Evolutionary conservation across 345 rosid genomes (phyloP), one percentile per base, ranked within the genome.

Genomic region (Cardamine occulta): DNA sequence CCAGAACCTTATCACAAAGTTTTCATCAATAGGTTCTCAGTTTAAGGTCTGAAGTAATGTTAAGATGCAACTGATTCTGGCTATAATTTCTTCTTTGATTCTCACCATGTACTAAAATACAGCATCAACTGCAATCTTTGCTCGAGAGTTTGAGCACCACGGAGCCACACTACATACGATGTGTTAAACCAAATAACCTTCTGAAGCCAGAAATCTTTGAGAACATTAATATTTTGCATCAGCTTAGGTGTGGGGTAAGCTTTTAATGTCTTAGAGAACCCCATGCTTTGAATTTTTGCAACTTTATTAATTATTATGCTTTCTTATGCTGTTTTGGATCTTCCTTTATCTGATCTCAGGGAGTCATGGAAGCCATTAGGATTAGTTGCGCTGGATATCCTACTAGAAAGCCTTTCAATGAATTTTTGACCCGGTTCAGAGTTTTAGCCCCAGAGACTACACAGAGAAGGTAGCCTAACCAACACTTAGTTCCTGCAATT

Each of bases 331-430:
- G 53, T 19, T 64, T 12, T 52, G 74, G 26, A 61, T 67, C 34
- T 61, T 73, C 28, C 32, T 68, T 65, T 24, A 73, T 61, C 37
- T 66, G 73, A 61, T 66, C 72, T 56, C 80, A 95, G 99, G 99
- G 99, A 66, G 99, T 95, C 79, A 87, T 95, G 97, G 99, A 95
- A 74, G 99, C 99, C 79, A 92, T 95, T 80, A 86, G 99, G 81
- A 95, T 95, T 69, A 95, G 99, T 79, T 92, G 97, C 76, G 99
- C 97, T 35, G 99, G 99, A 63, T 92, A 84, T 80, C 99, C 99
- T 57, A 89, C 99, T 57, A 84, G 99, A 83, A 95, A 82, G 84
- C 70, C 84, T 31, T 95, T 95, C 77, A 79, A 77, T 69, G 99
- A 95, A 79, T 92, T 95, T 66, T 57, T 80, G 62, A 74, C 70